These are phyloP conservation scores for Escovopsis sp. DNA, from an alignment of 2,329 filamentous ascomycete species.

Conservation along the genomic window DNA sequence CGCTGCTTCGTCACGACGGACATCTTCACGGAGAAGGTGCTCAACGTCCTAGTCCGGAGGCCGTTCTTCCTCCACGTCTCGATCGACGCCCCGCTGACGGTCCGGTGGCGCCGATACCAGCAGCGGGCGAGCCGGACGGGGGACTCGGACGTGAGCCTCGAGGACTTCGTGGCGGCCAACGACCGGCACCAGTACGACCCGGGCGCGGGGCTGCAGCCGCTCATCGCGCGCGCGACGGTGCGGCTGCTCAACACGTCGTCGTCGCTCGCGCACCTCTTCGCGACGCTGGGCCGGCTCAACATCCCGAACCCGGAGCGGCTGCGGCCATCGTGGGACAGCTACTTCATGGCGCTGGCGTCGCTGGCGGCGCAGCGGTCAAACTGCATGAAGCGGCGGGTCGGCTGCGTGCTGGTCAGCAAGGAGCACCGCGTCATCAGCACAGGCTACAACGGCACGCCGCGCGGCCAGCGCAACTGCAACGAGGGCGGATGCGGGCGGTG, in stretches of 20 bases:
- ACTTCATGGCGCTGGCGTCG: constrained; percentile 95
- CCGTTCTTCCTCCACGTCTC: constrained; percentile 91
- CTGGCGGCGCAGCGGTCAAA: constrained; percentile 83
- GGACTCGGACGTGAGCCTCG: constrained; percentile 26
- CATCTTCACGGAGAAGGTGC: constrained; percentile 54
- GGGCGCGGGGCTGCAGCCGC: constrained; percentile 49
- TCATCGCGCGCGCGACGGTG: constrained; percentile 70
- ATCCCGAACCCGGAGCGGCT: constrained; percentile 66
- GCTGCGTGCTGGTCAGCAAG: constrained; percentile 73
- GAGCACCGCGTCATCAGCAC: constrained; percentile 82
- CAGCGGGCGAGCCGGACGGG: constrained; percentile 12
- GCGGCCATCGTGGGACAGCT: constrained; percentile 85
- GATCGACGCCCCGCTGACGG: constrained; percentile 74
- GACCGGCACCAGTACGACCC: constrained; percentile 66
- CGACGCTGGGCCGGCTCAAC: constrained; percentile 58
- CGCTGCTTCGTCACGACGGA: constrained; percentile 76
- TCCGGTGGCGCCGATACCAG: constrained; percentile 70
- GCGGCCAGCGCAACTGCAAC: constrained; percentile 77
- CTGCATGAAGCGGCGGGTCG: constrained; percentile 96
- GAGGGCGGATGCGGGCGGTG: constrained; percentile 84
- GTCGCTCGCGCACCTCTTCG: constrained; percentile 55
- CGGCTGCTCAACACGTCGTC: constrained; percentile 75
- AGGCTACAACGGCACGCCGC: constrained; percentile 94
- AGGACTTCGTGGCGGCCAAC: constrained; percentile 40
- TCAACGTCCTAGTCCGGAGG: constrained; percentile 62